Base-by-base conservation (phyloP, 345 rosid species). In the Pseudoturritis turrita region DNA sequence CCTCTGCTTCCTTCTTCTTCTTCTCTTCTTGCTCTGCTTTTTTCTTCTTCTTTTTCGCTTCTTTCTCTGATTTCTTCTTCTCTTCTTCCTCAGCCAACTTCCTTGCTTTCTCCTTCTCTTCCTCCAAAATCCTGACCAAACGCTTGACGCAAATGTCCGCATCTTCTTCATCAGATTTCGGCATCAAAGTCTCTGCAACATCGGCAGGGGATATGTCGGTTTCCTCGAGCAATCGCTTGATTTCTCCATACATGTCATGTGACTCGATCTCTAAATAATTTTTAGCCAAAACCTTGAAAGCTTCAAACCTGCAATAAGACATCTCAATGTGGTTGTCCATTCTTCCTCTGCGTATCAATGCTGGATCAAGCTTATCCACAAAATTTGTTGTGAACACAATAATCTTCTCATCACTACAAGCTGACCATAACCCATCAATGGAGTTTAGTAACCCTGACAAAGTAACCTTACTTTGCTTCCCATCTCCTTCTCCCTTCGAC, bases 361-460 rank as follows among this genome's bases (percentile, higher is more conserved):
- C 84, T 0, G 80, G 81, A 69, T 81, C 84, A 62, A 85, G 85
- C 26, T 79, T 85, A 19, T 81, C 89, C 19, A 68, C 71, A 64
- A 56, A 64, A 7, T 81, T 81, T 0, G 86, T 83, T 0, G 86
- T 85, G 5, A 85, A 85, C 15, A 85, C 57, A 9, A 85, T 79
- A 13, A 83, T 66, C 44, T 81, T 81, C 63, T 83, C 89, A 1
- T 67, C 85, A 29, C 78, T 78, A 78, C 85, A 72, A 54, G 85
- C 77, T 25, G 86, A 85, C 86, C 89, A 77, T 15, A 83, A 62
- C 10, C 89, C 86, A 81, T 83, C 89, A 57, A 79, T 73, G 31
- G 77, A 79, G 62, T 85, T 83, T 52, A 85, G 47, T n/a, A 83
- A 49, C 46, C 85, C 86, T 0, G 89, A 85, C 5, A 85, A 25